Conservation (phyloP, 768 basidiomycete species). For the Amanita jacksonii region DNA sequence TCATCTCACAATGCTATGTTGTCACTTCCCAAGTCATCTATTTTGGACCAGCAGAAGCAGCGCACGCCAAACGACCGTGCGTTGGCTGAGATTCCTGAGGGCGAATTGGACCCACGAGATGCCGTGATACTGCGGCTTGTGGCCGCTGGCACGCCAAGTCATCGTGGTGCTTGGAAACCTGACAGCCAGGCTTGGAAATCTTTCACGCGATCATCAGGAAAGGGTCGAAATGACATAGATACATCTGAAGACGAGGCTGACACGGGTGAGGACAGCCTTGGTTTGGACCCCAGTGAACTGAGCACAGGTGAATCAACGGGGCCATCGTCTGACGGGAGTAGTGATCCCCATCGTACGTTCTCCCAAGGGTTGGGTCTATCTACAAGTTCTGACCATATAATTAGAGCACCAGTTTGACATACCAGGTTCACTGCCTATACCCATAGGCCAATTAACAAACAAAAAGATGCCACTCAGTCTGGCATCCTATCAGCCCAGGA, state of each 20-base stretch:
- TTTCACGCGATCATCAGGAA: slow-evolving; percentile 36
- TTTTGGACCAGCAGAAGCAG: slow-evolving; percentile 4
- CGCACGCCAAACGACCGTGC: neutral
- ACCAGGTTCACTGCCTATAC: slow-evolving; percentile 53
- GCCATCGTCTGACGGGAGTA: slow-evolving; percentile 8
- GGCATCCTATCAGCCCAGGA: slow-evolving; percentile 50
- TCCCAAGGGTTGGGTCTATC: neutral
- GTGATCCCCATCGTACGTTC: slow-evolving; percentile 8
- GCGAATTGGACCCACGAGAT: slow-evolving; percentile 23
- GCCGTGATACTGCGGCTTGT: slow-evolving; percentile 50
- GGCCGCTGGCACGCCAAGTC: slow-evolving; percentile 62
- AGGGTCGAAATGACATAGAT: slow-evolving; percentile 18
- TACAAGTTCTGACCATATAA: neutral
- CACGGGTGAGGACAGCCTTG: slow-evolving; percentile 1
- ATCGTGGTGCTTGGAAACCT: slow-evolving; percentile 60
- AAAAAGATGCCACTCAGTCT: slow-evolving; percentile 34
- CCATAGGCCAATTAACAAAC: slow-evolving; percentile 34
- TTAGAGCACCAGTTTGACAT: slow-evolving; percentile 20
- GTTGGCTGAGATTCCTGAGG: slow-evolving; percentile 15
- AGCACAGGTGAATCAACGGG: slow-evolving; percentile 1
- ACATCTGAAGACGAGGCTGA: slow-evolving; percentile 23
- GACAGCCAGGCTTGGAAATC: slow-evolving; percentile 55
- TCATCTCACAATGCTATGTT: slow-evolving; percentile 24
- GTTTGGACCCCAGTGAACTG: neutral
- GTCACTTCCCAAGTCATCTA: slow-evolving; percentile 18